Percentiles rank a stretch among this genome's conserved stretches.
Evolutionary conservation across 176 grass and related monocot genomes (phyloP).

Genomic region (Ampelocalamus luodianensis): DNA sequence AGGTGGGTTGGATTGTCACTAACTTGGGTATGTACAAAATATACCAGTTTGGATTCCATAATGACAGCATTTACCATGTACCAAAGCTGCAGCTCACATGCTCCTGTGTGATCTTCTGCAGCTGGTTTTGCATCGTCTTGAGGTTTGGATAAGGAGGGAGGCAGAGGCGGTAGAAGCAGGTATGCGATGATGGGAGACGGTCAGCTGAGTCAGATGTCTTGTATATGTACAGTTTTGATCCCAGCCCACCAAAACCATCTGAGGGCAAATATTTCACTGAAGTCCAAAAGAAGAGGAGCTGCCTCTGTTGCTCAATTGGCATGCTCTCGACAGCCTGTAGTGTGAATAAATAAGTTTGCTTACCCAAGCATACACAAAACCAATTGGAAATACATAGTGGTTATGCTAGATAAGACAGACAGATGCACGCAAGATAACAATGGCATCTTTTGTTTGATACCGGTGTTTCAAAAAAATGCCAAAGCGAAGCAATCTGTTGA

Average conservation of each 20-base stretch:
- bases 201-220: constrained; percentile 68
- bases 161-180: constrained; percentile 95
- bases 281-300: constrained; percentile 95
- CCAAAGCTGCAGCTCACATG: constrained; percentile 94
- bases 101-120: constrained; percentile 83
- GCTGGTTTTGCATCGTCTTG: constrained; percentile 57
- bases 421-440: constrained; percentile 8
- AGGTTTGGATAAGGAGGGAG: constrained; percentile 73
- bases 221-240: constrained; percentile 88
- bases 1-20: constrained; percentile 30
- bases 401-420: neutral
- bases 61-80: constrained; percentile 56
- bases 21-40: constrained; percentile 60
- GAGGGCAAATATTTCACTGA: constrained; percentile 89
- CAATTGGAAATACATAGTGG: neutral
- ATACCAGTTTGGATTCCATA: constrained; percentile 37
- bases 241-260: constrained; percentile 82
- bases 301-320: constrained; percentile 74
- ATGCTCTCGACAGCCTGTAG: constrained; percentile 79
- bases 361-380: constrained; percentile 20
- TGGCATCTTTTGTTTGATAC: neutral
- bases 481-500: neutral
- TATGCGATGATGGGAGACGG: constrained; percentile 84
- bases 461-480: neutral
- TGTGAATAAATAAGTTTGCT: constrained; percentile 14